Evolutionary conservation across 2,329 filamentous ascomycete species (phyloP).

Genomic region (Berkeleyomyces rouxiae): DNA sequence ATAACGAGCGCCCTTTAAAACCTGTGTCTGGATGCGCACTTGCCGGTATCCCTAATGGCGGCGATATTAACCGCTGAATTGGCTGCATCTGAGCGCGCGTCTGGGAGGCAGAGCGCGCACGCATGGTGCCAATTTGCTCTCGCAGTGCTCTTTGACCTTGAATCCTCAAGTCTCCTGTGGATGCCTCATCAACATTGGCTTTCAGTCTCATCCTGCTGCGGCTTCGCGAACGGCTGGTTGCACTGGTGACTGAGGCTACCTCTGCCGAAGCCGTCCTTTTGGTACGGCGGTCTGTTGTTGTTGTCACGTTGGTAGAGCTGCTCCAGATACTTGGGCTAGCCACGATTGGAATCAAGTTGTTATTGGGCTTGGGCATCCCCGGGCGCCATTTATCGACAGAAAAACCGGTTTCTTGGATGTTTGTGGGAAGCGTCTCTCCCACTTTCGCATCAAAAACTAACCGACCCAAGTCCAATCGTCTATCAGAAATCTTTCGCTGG

Average conservation of each 20-base stretch:
- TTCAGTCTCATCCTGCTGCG: neutral
- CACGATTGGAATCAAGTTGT: slow-evolving; percentile 1
- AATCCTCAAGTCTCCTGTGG: neutral
- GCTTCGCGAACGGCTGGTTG: neutral
- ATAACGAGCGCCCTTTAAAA: neutral
- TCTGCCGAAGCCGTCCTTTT: too few relatives aligned
- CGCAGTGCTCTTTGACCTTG: slow-evolving; percentile 2
- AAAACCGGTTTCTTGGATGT: neutral
- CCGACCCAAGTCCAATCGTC: neutral
- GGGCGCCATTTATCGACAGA: neutral
- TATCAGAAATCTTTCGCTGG: neutral
- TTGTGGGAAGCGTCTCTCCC: neutral
- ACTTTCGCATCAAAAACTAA: neutral
- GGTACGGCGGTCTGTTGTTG: neutral
- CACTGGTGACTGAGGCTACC: neutral
- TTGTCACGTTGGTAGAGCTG: neutral
- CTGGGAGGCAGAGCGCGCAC: neutral
- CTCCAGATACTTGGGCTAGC: slow-evolving; percentile 4
- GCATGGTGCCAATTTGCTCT: slow-evolving; percentile 3
- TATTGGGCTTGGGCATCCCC: neutral
- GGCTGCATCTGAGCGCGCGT: neutral
- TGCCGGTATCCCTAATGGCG: neutral
- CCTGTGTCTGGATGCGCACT: neutral
- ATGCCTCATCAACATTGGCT: neutral
- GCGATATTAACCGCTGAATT: neutral